Base-by-base conservation (phyloP, 306 rosid genomes). In the Pachyrhizus erosus region DNA sequence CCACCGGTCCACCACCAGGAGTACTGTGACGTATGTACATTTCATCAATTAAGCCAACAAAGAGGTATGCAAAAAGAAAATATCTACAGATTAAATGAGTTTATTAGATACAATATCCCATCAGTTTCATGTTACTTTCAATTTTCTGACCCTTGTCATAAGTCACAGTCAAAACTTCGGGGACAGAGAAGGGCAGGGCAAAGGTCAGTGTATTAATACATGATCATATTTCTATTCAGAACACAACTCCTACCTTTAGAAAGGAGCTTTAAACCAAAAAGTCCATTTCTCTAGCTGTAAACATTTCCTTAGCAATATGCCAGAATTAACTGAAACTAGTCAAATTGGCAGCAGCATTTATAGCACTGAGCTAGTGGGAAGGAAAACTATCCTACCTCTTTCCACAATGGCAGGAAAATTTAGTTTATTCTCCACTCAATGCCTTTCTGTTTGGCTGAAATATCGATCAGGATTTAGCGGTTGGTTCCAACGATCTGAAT, bases 391-490 rank as follows among this genome's bases (percentile, higher is more conserved):
- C 42, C 20, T 9, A 67, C 34, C 24, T 64, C 57, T 37, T 70
- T 66, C 55, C 58, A 21, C 26, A 37, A 11, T 70, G 45, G 51
- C 31, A 33, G 67, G 64, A 61, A 65, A 24, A 57, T 43, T 40
- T 70, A 43, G 58, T 58, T 76, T 71, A 70, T 73, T 58, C 42
- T 71, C 21, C 71, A 62, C 54, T 87, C 78, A 80, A 55, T 80
- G 72, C 54, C 85, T 81, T 52, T 88, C 97, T 21, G 76, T 82
- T 68, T 80, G 86, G 45, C 92, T 81, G 52, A 94, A 86, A 83
- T 93, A 93, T 80, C 92, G 83, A 57, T 91, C 90, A 1, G 91
- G 85, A 73, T 89, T 89, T 62, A 89, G 83, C 33, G 87, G 94
- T 78, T 86, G 91, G 81, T 81, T 87, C 81, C 82, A 73, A 18